Evolutionary conservation across 768 basidiomycete genomes (phyloP), one percentile per base, ranked within the genome.

Genomic region (Thelephora ganbajun): DNA sequence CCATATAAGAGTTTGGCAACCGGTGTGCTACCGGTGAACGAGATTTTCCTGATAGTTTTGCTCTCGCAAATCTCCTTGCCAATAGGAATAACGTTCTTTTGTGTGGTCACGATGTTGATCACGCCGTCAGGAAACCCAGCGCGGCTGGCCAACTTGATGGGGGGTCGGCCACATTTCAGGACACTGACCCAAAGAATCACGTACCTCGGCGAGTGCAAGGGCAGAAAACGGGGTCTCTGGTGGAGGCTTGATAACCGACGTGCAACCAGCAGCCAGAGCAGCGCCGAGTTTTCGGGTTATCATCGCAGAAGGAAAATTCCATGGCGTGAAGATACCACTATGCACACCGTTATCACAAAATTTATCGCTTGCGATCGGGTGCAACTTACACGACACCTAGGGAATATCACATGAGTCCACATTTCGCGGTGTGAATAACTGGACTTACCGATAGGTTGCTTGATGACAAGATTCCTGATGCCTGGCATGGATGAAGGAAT

Each of bases 231-330:
- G 96, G 0, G 96, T 90, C 64, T 99, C 96, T 0, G 90, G 76
- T 0, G 96, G 83, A 1, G 93, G 93, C 57, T 98, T 98, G 62
- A 97, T 80, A 43, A 99, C 92, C 0, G 81, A 74, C 0, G 94
- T 96, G 61, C 94, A 97, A n/a, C 96, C 96, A 13, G 91, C 91
- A 1, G 93, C 94, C 13, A 98, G 74, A 19, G 88, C 90, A 23
- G 89, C 78, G 22, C 79, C 88, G 13, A 91, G 67, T 63, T 93
- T 93, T n/a, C 90, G 81, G 0, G 85, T 84, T 18, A 90, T 85
- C 89, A 93, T 93, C 0, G 90, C 88, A 20, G 85, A 89, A 2
- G 93, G 93, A 68, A 96, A 97, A 64, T 96, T 92, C 88, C 86
- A 87, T 33, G 85, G 85, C 0, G 85, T 87, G 36, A 88, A 54